These are phyloP conservation scores for Trametes punicea DNA, from an alignment of 768 basidiomycete species.

Conservation along the genomic window DNA sequence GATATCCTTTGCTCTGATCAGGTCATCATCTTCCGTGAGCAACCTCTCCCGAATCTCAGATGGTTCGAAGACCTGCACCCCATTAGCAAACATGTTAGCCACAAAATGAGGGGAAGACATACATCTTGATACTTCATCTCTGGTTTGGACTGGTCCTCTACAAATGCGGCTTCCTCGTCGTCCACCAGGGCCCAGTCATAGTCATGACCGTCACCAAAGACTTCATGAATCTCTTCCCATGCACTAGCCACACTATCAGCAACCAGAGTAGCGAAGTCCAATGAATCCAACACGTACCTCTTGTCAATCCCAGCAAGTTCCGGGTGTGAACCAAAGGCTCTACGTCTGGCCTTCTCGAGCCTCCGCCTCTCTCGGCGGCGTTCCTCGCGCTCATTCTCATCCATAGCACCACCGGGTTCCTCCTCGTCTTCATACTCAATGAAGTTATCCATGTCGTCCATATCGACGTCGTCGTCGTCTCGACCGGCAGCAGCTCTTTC, in stretches of 20 bases:
- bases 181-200: slow-evolving; percentile 92
- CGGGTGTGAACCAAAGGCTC: slow-evolving; percentile 61
- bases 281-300: slow-evolving; percentile 55
- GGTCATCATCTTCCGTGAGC: slow-evolving; percentile 90
- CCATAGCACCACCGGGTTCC: slow-evolving; percentile 54
- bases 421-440: slow-evolving; percentile 76
- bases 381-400: slow-evolving; percentile 75
- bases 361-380: slow-evolving; percentile 63
- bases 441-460: slow-evolving; percentile 75
- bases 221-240: slow-evolving; percentile 94
- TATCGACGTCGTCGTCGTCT: slow-evolving; percentile 56
- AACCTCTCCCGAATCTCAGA: slow-evolving; percentile 88
- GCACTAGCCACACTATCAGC: slow-evolving; percentile 49
- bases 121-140: slow-evolving; percentile 89
- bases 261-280: background rate
- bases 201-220: slow-evolving; percentile 95
- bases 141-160: slow-evolving; percentile 52
- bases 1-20: slow-evolving; percentile 85
- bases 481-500: slow-evolving; percentile 45
- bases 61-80: slow-evolving; percentile 87
- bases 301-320: slow-evolving; percentile 80
- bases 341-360: slow-evolving; percentile 64
- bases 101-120: slow-evolving; percentile 25
- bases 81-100: background rate
- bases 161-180: slow-evolving; percentile 58